Base-by-base conservation (phyloP, 305 asterid species). In the Andrographis paniculata region DNA sequence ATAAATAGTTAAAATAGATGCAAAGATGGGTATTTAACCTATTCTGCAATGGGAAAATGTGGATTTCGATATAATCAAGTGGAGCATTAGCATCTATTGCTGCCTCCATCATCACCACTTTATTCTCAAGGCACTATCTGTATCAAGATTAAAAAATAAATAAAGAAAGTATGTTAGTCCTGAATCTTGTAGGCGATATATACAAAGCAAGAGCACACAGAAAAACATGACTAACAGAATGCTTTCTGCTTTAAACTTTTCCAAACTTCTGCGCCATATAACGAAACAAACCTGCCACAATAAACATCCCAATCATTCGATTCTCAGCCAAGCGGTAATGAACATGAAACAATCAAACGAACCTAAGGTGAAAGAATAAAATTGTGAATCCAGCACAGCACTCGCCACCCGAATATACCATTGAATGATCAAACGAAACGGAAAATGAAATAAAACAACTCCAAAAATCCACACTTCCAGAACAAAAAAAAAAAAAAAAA, bases 11-110 rank as follows among this genome's bases (percentile, higher is more conserved):
- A n/a, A 53, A 49, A 19, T 14, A 13, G 6, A 31, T 14, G 16
- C 37, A 22, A 44, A 4, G 19, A 13, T 22, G 33, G 61, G 39
- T 24, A 42, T 56, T 17, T n/a, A n/a, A 89, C 98, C 96, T 91
- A 68, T 77, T 83, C 65, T 65, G 80, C 60, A 71, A 67, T 9
- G 95, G 94, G 45, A 66, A 61, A 62, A 79, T 70, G 62, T 64
- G 89, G 44, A 91, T 77, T 62, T 91, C 96, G 24, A 80, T 71
- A 66, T 55, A 75, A 66, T 76, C 93, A 44, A 82, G 75, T 16
- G 66, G 67, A 33, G 49, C 49, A 41, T 55, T 53, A 59, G 84
- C 68, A 55, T 66, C 82, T 17, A 72, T 60, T 11, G 46, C 66
- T 48, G 65, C 72, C 46, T 73, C 84, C 96, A 91, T 86, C 61